phyloP scores from a whole-genome alignment of 2,329 filamentous ascomycete genomes.

The Phaeosphaeriaceae sp. region DNA sequence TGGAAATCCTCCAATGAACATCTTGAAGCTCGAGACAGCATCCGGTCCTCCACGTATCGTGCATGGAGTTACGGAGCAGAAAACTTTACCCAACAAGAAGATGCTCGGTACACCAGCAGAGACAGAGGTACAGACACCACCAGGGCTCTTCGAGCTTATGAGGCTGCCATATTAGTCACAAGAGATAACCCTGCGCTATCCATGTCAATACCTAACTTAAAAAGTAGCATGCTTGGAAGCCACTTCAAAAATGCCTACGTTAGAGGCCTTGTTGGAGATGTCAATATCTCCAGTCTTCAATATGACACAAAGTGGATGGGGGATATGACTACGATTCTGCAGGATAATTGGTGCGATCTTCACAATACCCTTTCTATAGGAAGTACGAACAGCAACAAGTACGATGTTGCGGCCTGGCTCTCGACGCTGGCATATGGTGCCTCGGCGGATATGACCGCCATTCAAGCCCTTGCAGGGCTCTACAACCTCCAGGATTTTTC shows the following conservation, averaged over 20 bases:
- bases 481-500: slow-evolving; percentile 11
- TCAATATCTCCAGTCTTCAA: slow-evolving; percentile 18
- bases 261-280: not conserved
- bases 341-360: slow-evolving; percentile 28
- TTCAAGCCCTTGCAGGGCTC: slow-evolving; percentile 32
- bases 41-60: slow-evolving; percentile 38
- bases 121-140: slow-evolving; percentile 21
- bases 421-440: slow-evolving; percentile 32
- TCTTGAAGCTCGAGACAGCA: slow-evolving; percentile 36
- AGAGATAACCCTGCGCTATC: slow-evolving; percentile 19
- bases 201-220: slow-evolving; percentile 7
- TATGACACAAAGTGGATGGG: slow-evolving; percentile 34
- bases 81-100: slow-evolving; percentile 20
- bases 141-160: slow-evolving; percentile 19
- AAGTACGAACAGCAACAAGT: slow-evolving; percentile 14
- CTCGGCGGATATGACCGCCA: slow-evolving; percentile 24
- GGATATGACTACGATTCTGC: slow-evolving; percentile 10
- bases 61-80: slow-evolving; percentile 44
- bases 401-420: slow-evolving; percentile 32
- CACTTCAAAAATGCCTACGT: slow-evolving; percentile 14
- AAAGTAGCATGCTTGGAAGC: not conserved
- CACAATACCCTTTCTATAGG: slow-evolving; percentile 18
- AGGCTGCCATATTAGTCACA: slow-evolving; percentile 23
- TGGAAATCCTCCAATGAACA: slow-evolving; percentile 10
- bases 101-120: slow-evolving; percentile 30